Base-by-base conservation (phyloP, 202 grass and related monocot species). In the Schoenoplectus triqueter region DNA sequence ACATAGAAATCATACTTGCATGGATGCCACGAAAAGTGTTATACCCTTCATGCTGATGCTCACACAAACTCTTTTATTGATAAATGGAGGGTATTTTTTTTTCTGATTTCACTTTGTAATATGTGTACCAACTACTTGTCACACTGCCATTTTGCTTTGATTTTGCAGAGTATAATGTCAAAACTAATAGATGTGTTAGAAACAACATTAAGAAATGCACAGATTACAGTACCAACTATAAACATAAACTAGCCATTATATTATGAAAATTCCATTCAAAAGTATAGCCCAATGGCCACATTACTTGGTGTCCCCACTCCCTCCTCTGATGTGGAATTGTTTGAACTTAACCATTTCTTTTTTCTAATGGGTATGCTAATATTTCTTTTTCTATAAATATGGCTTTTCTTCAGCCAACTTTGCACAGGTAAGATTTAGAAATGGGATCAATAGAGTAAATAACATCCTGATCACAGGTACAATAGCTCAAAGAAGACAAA, bases 401-500 rank as follows among this genome's bases (percentile, higher is more conserved):
- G 41, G 42, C 48, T 71, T 47, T 71, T 48, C 42, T 49, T 72
- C n/a, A 10, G 14, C 6, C 65, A 14, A 72, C 31, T 66, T 67
- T 52, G 50, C 20, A 54, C 49, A 83, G 63, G 11, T 70, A 59
- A 22, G 0, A 3, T 51, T 76, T 64, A 39, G 18, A 78, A 74
- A 86, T 18, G 4, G 15, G 50, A 0, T 31, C 40, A 39, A 85
- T 62, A 49, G 18, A 66, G 64, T 6, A 69, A 83, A 81, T 3
- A 65, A 63, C 20, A 50, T 21, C 45, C 20, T 31, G 13, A 66
- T 50, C 10, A 66, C 0, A 84, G 41, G n/a, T 52, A 57, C 82
- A 21, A 73, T 69, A 78, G 40, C n/a, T 54, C 55, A 84, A 83
- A 83, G 74, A 87, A 88, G 81, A 87, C 88, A 72, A 62, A 98